phyloP scores from a whole-genome alignment of 1,284 basidiomycete species.

The Austroboletus novae-zelandiae region DNA sequence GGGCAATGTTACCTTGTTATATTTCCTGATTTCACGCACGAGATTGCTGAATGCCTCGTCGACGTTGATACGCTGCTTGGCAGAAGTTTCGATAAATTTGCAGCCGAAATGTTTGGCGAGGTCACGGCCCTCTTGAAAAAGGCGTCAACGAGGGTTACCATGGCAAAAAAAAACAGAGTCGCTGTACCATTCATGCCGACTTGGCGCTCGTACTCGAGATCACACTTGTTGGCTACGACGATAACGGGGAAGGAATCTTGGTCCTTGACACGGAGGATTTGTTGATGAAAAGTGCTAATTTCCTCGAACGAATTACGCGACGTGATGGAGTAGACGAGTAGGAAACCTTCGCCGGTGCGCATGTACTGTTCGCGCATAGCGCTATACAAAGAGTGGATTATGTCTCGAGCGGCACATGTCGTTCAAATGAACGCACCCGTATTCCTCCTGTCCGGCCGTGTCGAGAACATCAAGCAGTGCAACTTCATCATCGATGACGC shows the following conservation, averaged over 20 bases:
- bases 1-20: slow-evolving; percentile 71
- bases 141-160: background rate
- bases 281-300: slow-evolving; percentile 97
- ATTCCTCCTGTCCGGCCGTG: slow-evolving; percentile 99
- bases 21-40: slow-evolving; percentile 94
- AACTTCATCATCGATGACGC: slow-evolving; percentile 97
- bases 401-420: background rate
- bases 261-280: slow-evolving; percentile 96
- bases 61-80: slow-evolving; percentile 97
- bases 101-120: slow-evolving; percentile 96
- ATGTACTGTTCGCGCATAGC: slow-evolving; percentile 99
- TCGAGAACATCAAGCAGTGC: slow-evolving; percentile 97
- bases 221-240: slow-evolving; percentile 98
- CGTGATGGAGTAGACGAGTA: slow-evolving; percentile 98
- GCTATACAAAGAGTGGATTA: slow-evolving; percentile 39
- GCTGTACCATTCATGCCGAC: slow-evolving; percentile 90
- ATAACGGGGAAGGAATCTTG: slow-evolving; percentile 98
- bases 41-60: slow-evolving; percentile 98
- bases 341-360: slow-evolving; percentile 97
- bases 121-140: slow-evolving; percentile 85
- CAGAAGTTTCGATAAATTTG: slow-evolving; percentile 98
- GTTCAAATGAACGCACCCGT: slow-evolving; percentile 65
- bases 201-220: slow-evolving; percentile 96
- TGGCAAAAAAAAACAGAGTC: background rate
- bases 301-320: slow-evolving; percentile 98